Base-by-base conservation (phyloP, 371 early-diverging fungal genomes). In the Mucor sp. region DNA sequence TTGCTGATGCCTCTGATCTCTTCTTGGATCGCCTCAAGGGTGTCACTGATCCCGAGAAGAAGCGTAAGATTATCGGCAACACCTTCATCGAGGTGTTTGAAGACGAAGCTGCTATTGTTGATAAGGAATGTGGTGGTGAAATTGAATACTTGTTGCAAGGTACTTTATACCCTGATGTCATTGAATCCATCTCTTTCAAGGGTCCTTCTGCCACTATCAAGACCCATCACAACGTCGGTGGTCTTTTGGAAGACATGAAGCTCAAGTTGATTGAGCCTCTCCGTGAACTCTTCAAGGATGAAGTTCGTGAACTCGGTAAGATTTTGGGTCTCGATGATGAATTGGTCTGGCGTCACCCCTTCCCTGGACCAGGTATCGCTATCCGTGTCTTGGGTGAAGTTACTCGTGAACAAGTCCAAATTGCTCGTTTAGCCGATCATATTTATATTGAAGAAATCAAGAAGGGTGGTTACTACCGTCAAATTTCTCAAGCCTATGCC, bases 161-260 rank as follows among this genome's bases (percentile, higher is more conserved):
- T 65, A 98, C 99, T 17, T 86, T 98, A 60, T 98, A 97, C 80
- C 99, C 99, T 58, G 99, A 98, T 84, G 99, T 98, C 60, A 98
- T 98, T 72, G 99, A 98, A 86, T 91, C 92, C 64, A 94, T 98
- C 72, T 95, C 96, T 25, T 98, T 97, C 93, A 98, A 98, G 92
- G 99, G 99, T 9, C 99, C 99, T 48, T 89, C 89, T 71, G 99
- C 97, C 23, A 97, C 97, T 69, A 98, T 98, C 86, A 98, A 98
- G 89, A 95, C 98, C 28, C 98, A 98, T 79, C 98, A 98, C 87
- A 98, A 98, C 75, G 98, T 98, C 58, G 98, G 98, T 71, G 98
- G 98, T 68, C 87, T 97, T 47, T 86, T 95, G 65, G 95, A 94
- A 67, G 89, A 95, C 86, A 97, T 98, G 97, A 95, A 95, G 74